Base-by-base conservation (phyloP, 495 filamentous ascomycete genomes). In the Chaetomidium leptoderma region DNA sequence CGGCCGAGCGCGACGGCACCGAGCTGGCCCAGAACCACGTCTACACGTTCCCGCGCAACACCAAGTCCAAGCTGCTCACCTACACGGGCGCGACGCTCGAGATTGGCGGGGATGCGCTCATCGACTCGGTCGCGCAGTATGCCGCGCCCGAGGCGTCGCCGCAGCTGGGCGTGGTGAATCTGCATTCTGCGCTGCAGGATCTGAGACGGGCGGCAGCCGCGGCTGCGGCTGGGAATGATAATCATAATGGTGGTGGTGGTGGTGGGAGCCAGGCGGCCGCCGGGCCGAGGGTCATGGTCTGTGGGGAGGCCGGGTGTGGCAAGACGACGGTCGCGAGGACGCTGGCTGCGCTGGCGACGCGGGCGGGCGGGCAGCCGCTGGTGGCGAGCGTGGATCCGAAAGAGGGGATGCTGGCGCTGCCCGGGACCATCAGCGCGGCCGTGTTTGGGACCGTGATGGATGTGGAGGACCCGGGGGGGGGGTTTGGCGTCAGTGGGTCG, bases 1-100 rank as follows among this genome's bases (percentile, higher is more conserved):
- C 85, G 13, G 95, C 95, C 39, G 93, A 99, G 77, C 83, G 95
- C 65, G 96, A 97, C 74, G 95, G 95, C 68, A 93, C 91, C 47
- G 92, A 97, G 73, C 87, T 99, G 54, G 90, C 91, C 13, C 80
- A 82, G 13, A 87, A 85, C 56, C 84, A 87, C 53, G 78, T 79
- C 2, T 97, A 97, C 78, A 86, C 82, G 39, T 95, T 99, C 72
- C 78, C 79, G 30, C 88, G 90, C 40, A 32, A 30, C 19, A 85
- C 82, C 35, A 95, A 95, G 72, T 86, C 88, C 33, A 90, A 91
- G 24, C 86, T 99, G 59, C 92, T 85, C 72, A 95, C 91, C 40
- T 95, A 88, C 85, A 82, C 92, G 69, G 95, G 95, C 57, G 96
- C 91, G 64, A 82, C 78, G 11, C 70, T 99, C 53, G 90, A 96